Evolutionary conservation across 2,329 filamentous ascomycete species (phyloP), one percentile per base, ranked within the genome.

Genomic region (Aureobasidium subglaciale): DNA sequence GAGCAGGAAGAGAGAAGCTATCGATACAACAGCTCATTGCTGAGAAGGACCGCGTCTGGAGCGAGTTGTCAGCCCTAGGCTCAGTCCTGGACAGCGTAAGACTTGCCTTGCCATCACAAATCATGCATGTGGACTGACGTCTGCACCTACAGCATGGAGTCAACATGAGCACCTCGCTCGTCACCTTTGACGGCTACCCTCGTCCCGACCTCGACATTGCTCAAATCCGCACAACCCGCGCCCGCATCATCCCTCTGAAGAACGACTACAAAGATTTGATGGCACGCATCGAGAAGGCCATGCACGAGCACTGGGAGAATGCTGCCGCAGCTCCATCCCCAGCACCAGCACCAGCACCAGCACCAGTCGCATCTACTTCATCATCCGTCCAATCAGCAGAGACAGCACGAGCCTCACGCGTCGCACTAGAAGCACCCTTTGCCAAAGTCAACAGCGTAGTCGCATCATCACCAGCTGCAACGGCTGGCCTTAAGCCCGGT

Each of bases 251-350:
- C 62, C 79, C 85, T 62, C 78, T 97, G 35, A 85, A 88, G 61
- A 97, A 96, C 67, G 93, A 99, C 71, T 92, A 96, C 75, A 96
- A 95, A 68, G 83, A 85, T 35, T 74, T 96, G 40, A 96, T 97
- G 90, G 73, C 74, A 57, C 77, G 80, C 57, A 86, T 97, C 63
- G 93, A 97, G 70, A 85, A 85, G 65, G 84, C 85, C 43, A 79
- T 99, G n/a, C 90, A 97, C 67, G 85, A 87, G 62, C 87, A 93
- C 67, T 96, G 97, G 69, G 90, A 90, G n/a, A 83, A 74, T 59
- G 69, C 88, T 40, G 52, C 40, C 15, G 37, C 59, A 61, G 59
- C 55, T 60, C 48, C 57, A 42, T 59, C 56, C 56, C 56, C 64
- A 38, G 55, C 38, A 11, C 57, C 62, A 40, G 58, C 62, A 16